These are phyloP conservation scores for Geotrichum fermentans DNA, from an alignment of 1,139 yeast species.

Conservation along the genomic window DNA sequence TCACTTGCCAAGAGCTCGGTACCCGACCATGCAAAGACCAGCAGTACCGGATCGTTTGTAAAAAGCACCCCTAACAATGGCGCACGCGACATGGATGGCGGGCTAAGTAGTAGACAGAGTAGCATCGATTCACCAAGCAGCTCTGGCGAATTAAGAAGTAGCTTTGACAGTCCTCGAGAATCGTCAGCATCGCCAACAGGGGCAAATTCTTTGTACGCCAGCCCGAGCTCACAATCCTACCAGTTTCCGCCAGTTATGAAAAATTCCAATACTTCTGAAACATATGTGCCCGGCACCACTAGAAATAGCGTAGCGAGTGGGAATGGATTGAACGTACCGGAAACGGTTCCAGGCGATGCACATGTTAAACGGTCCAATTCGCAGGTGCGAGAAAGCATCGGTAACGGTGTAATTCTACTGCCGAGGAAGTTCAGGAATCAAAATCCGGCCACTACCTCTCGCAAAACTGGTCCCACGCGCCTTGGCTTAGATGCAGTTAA, in stretches of 20 bases:
- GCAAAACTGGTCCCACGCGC: not conserved
- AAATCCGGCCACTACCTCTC: not conserved
- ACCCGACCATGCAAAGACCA: not conserved
- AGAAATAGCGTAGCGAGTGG: too few species aligned
- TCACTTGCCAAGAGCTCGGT: not conserved
- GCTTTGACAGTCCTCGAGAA: not conserved
- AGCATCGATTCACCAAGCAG: not conserved
- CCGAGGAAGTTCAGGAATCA: constrained; percentile 12
- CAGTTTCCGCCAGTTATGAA: too few species aligned
- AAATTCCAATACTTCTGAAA: too few species aligned
- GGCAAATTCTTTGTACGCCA: too few species aligned
- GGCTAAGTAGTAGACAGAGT: not conserved
- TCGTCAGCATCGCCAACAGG: constrained; percentile 1
- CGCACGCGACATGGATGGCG: not conserved
- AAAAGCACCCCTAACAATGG: not conserved
- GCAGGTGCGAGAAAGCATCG: not conserved
- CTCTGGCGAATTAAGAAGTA: not conserved
- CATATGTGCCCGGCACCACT: too few species aligned
- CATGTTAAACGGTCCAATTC: not conserved
- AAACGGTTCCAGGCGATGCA: not conserved
- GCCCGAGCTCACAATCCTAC: too few species aligned
- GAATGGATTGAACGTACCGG: too few species aligned
- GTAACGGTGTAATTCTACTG: constrained; percentile 16
- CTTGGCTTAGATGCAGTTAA: not conserved
- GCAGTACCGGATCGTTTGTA: not conserved